Evolutionary conservation across 495 filamentous ascomycete species (phyloP).

Genomic region (Cairneyella variabilis): DNA sequence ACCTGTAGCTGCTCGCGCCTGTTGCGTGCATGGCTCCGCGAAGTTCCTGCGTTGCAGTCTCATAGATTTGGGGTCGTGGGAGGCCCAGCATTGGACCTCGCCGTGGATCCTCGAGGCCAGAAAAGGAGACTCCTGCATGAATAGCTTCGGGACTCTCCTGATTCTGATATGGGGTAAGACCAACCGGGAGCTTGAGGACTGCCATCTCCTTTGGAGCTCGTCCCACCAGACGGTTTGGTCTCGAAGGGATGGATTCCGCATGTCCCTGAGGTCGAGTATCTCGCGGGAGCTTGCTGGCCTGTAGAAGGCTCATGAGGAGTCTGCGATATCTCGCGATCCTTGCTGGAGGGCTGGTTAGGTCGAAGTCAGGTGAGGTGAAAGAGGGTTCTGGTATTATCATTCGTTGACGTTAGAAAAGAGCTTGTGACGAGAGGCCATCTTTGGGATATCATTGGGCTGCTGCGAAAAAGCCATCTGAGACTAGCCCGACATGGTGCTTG

Average conservation of each 20-base stretch:
- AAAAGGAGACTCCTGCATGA: slow-evolving; percentile 29
- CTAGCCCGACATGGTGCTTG: neutral
- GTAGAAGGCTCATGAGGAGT: slow-evolving; percentile 16
- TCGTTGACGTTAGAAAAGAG: slow-evolving; percentile 17
- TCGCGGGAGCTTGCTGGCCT: slow-evolving; percentile 19
- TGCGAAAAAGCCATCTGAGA: slow-evolving; percentile 3
- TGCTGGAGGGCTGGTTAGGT: slow-evolving; percentile 17
- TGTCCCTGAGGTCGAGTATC: slow-evolving; percentile 6
- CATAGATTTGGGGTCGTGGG: neutral
- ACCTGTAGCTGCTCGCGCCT: neutral
- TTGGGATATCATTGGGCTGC: slow-evolving; percentile 17
- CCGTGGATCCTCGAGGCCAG: slow-evolving; percentile 9
- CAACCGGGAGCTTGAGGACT: too few relatives aligned
- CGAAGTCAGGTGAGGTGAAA: slow-evolving; percentile 25
- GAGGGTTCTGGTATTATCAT: slow-evolving; percentile 12
- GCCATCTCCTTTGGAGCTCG: slow-evolving; percentile 6
- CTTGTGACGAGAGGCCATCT: slow-evolving; percentile 12
- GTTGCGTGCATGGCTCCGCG: slow-evolving; percentile 8
- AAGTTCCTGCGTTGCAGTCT: slow-evolving; percentile 17
- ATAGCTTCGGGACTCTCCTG: slow-evolving; percentile 22
- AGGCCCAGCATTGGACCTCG: slow-evolving; percentile 16
- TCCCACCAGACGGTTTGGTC: slow-evolving; percentile 4
- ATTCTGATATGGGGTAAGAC: slow-evolving; percentile 22
- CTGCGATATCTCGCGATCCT: slow-evolving; percentile 7
- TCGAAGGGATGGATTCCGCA: slow-evolving; percentile 7